Evolutionary conservation across 2,329 filamentous ascomycete genomes (phyloP).

Genomic region (Botrytis aclada): DNA sequence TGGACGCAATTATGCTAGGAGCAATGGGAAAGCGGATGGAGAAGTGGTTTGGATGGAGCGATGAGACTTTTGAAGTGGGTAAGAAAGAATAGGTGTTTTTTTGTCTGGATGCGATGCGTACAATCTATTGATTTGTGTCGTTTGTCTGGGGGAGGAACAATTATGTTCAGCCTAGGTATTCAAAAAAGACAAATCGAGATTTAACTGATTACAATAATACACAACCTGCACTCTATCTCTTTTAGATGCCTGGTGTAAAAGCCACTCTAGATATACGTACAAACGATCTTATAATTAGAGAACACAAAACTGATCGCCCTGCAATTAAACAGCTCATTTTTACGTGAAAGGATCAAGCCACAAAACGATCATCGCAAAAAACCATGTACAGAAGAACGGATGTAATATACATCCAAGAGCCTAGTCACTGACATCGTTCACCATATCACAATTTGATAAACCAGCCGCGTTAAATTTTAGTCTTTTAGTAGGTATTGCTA

Average conservation of each 20-base stretch:
- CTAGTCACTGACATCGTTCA: neutral
- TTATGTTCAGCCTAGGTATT: neutral
- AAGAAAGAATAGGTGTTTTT: neutral
- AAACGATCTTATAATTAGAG: neutral
- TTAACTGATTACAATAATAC: neutral
- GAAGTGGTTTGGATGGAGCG: conserved; percentile 23
- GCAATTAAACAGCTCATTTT: neutral
- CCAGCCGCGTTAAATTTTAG: neutral
- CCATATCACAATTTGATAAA: neutral
- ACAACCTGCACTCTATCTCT: neutral
- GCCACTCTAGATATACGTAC: neutral
- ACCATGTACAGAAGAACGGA: neutral
- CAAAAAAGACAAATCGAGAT: too few species aligned
- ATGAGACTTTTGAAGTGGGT: neutral
- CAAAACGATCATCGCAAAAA: too few species aligned
- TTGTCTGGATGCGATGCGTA: neutral
- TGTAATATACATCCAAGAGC: fast-evolving
- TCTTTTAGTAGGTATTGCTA: neutral
- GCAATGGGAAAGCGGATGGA: conserved; percentile 21
- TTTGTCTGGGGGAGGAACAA: fast-evolving
- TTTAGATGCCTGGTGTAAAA: neutral
- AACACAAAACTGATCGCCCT: neutral
- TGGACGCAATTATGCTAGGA: conserved; percentile 15
- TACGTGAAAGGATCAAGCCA: neutral
- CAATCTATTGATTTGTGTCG: neutral